Conservation (phyloP, 768 basidiomycete genomes). For the Phlebiopsis gigantea region DNA sequence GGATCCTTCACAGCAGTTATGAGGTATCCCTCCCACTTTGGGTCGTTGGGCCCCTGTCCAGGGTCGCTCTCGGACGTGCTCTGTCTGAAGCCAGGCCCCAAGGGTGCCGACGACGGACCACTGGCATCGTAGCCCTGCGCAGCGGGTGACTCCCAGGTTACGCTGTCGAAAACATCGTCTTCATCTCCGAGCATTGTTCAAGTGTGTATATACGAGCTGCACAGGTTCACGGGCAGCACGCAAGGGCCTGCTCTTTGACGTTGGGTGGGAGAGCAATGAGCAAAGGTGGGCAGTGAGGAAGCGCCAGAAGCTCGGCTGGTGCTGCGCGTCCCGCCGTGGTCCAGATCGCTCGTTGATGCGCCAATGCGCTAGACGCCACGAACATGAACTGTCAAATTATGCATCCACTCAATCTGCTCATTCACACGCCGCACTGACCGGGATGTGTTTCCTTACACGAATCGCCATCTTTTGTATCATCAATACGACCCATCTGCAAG, state of each 20-base stretch:
- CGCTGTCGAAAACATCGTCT: constrained; percentile 87
- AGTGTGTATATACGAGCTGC: not conserved
- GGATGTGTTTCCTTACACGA: too few relatives aligned
- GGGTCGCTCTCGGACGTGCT: constrained; percentile 68
- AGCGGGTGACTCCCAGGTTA: constrained; percentile 82
- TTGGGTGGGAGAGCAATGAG: not conserved
- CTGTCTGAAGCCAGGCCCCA: constrained; percentile 78
- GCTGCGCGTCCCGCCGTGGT: not conserved
- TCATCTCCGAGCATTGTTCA: constrained; percentile 71
- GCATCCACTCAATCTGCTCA: too few relatives aligned
- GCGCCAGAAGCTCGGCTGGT: not conserved
- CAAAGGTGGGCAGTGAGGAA: not conserved
- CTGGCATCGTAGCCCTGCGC: constrained; percentile 40
- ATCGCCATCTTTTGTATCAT: too few relatives aligned
- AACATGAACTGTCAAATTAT: too few relatives aligned
- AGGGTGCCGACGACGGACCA: constrained; percentile 30
- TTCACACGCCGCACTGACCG: too few relatives aligned
- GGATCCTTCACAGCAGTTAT: constrained; percentile 85
- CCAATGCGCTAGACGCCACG: too few relatives aligned
- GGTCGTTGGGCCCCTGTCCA: constrained; percentile 63
- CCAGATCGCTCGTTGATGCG: not conserved
- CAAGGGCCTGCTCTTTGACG: not conserved
- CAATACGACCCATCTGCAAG: too few relatives aligned
- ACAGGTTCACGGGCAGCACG: too few relatives aligned
- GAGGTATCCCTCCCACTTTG: constrained; percentile 89